phyloP scores from a whole-genome alignment of 2,329 filamentous ascomycete species.

The Anthostomella pinea region DNA sequence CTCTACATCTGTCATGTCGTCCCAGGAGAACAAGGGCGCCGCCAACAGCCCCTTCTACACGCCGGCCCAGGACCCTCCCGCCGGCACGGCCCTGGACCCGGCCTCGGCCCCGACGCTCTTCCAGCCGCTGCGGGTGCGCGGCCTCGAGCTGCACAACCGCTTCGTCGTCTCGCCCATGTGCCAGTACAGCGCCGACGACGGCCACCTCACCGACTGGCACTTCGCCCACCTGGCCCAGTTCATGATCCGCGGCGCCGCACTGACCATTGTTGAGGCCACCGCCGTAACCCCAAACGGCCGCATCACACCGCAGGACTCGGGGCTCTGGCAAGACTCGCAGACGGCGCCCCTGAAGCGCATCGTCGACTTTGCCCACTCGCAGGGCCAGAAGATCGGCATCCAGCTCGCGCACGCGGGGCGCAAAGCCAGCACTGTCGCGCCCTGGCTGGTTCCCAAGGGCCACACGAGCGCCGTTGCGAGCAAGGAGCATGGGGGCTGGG shows the following conservation, averaged over 20 bases:
- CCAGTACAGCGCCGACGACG: conserved; percentile 54
- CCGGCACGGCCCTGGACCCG: conserved; percentile 45
- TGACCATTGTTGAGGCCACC: conserved; percentile 77
- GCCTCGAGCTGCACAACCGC: conserved; percentile 53
- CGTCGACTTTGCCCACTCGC: conserved; percentile 76
- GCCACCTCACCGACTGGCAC: conserved; percentile 79
- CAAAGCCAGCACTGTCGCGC: conserved; percentile 59
- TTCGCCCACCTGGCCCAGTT: conserved; percentile 79
- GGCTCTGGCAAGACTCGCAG: conserved; percentile 83
- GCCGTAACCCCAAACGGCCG: conserved; percentile 72
- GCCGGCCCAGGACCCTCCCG: conserved; percentile 49
- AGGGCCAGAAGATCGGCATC: conserved; percentile 72
- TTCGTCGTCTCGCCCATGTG: conserved; percentile 62
- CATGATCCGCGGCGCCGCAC: conserved; percentile 68
- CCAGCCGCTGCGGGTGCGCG: conserved; percentile 53
- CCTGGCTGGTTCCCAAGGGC: conserved; percentile 60
- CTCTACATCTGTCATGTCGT: conserved; percentile 22
- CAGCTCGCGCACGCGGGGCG: conserved; percentile 80
- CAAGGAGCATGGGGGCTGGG: conserved; percentile 37
- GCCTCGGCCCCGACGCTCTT: conserved; percentile 51
- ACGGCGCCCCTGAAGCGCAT: conserved; percentile 68
- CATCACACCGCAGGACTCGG: conserved; percentile 76
- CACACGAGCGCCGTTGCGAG: conserved; percentile 34
- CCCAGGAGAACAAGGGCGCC: conserved; percentile 36
- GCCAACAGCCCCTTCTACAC: conserved; percentile 51